A percentile compares a stretch with the other conserved stretches of the same genome.
phyloP scores from a whole-genome alignment of 208 protist species.

The Wallacemonas rigidus region DNA sequence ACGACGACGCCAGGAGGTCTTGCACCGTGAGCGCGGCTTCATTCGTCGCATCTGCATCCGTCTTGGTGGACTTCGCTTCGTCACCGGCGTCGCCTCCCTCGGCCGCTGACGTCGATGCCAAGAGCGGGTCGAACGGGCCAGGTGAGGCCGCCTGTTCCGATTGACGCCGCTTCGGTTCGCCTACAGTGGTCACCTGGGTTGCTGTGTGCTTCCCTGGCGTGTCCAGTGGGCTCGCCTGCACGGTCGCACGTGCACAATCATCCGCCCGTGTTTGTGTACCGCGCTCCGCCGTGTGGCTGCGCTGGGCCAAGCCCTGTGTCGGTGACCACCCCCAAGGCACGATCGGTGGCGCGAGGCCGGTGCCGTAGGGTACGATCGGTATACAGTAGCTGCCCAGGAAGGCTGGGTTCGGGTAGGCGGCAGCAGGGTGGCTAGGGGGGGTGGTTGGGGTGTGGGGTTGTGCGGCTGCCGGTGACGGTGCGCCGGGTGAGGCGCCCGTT shows the following conservation, averaged over 20 bases:
- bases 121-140: neutral
- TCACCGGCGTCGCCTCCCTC: neutral
- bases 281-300: slow-evolving; percentile 1
- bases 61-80: neutral
- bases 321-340: no score
- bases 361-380: slow-evolving; percentile 11
- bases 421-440: no score
- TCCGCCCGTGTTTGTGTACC: neutral
- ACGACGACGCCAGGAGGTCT: neutral
- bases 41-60: neutral
- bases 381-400: slow-evolving; percentile 11
- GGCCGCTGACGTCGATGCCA: neutral
- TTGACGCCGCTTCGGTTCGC: no score
- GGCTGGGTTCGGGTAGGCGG: no score
- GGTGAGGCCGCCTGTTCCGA: neutral
- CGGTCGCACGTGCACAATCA: neutral
- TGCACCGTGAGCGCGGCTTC: neutral
- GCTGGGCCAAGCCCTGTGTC: neutral
- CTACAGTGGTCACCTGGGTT: no score
- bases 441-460: neutral
- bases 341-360: neutral
- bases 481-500: neutral
- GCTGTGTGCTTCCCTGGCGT: no score
- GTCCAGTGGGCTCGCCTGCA: neutral
- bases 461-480: neutral